Percentiles rank a stretch among this genome's conserved stretches.
Conservation (phyloP, 345 rosid genomes). For the Rhizophora apiculata region DNA sequence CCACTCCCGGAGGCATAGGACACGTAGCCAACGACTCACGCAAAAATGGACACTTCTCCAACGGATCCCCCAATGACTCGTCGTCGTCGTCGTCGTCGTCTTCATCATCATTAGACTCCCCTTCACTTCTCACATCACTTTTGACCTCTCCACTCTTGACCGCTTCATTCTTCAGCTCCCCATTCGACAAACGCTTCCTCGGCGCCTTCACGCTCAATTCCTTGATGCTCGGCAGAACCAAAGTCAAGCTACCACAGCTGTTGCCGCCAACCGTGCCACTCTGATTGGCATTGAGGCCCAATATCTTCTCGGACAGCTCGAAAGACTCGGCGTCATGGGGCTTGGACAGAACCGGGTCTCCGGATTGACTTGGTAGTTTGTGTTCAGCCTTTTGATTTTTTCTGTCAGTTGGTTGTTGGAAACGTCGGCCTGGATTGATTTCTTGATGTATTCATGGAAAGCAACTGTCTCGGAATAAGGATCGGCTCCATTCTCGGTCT, state of each 20-base stretch:
- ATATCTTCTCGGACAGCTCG: slow-evolving; percentile 31
- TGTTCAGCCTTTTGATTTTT: slow-evolving; percentile 44
- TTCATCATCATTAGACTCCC: neutral
- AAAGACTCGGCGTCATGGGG: slow-evolving; percentile 37
- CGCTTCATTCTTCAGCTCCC: neutral
- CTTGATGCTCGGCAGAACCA: slow-evolving; percentile 1
- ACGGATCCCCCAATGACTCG: neutral
- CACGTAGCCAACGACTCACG: slow-evolving; percentile 14
- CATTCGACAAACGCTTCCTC: neutral
- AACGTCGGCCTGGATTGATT: slow-evolving; percentile 32
- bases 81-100: neutral
- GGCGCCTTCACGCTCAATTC: neutral
- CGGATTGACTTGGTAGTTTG: slow-evolving; percentile 28
- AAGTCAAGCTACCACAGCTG: neutral
- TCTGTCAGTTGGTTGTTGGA: slow-evolving; percentile 39
- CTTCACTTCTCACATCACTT: neutral
- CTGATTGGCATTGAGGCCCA: slow-evolving; percentile 24
- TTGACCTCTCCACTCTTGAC: neutral
- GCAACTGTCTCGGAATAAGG: slow-evolving; percentile 28
- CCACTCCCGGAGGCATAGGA: neutral
- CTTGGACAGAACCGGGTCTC: slow-evolving; percentile 20
- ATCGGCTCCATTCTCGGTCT: slow-evolving; percentile 27
- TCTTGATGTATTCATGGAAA: slow-evolving; percentile 35
- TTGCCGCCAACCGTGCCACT: neutral
- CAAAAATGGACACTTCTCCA: slow-evolving; percentile 18